These are phyloP conservation scores for Aspergillus vadensis DNA, from an alignment of 2,329 filamentous ascomycete genomes.

Conservation along the genomic window DNA sequence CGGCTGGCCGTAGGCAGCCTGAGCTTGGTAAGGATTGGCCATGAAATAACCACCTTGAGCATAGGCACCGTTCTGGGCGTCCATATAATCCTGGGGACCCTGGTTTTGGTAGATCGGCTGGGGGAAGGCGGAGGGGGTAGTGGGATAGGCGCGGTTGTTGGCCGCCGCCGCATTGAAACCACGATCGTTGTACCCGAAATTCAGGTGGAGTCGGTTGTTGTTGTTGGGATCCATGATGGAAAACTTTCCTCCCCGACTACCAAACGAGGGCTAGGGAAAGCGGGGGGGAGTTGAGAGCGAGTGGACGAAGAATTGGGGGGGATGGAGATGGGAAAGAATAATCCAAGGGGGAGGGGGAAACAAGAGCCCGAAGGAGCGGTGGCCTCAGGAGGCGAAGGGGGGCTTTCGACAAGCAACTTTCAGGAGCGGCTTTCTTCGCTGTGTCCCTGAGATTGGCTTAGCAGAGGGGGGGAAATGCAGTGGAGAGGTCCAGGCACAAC, in stretches of 20 bases:
- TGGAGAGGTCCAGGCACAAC: neutral
- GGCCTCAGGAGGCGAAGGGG: slow-evolving; percentile 18
- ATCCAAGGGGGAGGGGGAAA: slow-evolving; percentile 14
- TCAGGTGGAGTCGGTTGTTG: slow-evolving; percentile 54
- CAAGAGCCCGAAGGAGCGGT: slow-evolving; percentile 18
- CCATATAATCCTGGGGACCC: slow-evolving; percentile 63
- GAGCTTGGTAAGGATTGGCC: slow-evolving; percentile 61
- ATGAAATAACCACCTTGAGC: slow-evolving; percentile 61
- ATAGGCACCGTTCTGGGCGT: slow-evolving; percentile 48
- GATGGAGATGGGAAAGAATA: slow-evolving; percentile 14
- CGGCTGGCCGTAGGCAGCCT: slow-evolving; percentile 52
- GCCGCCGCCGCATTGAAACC: slow-evolving; percentile 58
- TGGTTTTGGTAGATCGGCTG: slow-evolving; percentile 76
- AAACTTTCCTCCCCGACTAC: slow-evolving; percentile 51
- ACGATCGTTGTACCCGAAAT: slow-evolving; percentile 61
- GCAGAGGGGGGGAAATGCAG: neutral
- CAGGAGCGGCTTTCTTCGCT: slow-evolving; percentile 8
- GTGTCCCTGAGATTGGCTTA: slow-evolving; percentile 3
- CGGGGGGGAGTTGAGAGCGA: neutral
- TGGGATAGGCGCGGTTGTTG: slow-evolving; percentile 73
- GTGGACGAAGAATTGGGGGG: neutral
- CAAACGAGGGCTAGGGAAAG: slow-evolving; percentile 4
- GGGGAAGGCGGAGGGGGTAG: slow-evolving; percentile 93
- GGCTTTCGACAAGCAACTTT: slow-evolving; percentile 7
- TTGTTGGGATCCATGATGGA: slow-evolving; percentile 56